phyloP scores from a whole-genome alignment of 2,329 filamentous ascomycete species.

The Stagonosporopsis chrysanthemi region DNA sequence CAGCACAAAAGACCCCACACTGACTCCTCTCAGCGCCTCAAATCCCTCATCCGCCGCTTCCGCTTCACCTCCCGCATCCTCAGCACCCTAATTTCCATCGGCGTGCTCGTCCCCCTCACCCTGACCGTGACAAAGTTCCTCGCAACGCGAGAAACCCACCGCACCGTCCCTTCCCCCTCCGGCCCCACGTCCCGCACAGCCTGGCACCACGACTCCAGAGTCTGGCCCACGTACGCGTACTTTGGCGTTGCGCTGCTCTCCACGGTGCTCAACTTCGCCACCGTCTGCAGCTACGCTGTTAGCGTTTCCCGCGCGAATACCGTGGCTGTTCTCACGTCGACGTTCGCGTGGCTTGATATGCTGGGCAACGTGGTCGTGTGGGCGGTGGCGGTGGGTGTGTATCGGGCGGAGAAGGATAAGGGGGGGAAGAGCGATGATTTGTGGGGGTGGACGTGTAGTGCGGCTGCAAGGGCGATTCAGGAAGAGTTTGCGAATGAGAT shows the following conservation, averaged over 20 bases:
- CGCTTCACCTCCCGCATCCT: conserved; percentile 48
- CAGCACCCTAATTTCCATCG: conserved; percentile 45
- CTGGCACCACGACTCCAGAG: conserved; percentile 48
- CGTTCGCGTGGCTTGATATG: conserved; percentile 42
- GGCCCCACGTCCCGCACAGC: conserved; percentile 46
- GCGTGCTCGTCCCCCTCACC: conserved; percentile 46
- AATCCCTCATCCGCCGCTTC: conserved; percentile 49
- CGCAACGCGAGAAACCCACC: conserved; percentile 42
- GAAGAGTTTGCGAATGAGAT: conserved; percentile 46
- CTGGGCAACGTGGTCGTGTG: conserved; percentile 48
- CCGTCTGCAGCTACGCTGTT: conserved; percentile 45
- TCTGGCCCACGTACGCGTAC: conserved; percentile 54
- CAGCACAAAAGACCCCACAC: not conserved
- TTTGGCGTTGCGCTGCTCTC: conserved; percentile 43
- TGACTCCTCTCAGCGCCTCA: conserved; percentile 39
- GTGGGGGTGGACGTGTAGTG: conserved; percentile 54
- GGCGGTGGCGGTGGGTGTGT: conserved; percentile 45
- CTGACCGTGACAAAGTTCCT: conserved; percentile 52
- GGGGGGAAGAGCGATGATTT: conserved; percentile 48
- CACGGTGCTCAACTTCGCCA: conserved; percentile 44
- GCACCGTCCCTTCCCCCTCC: conserved; percentile 20
- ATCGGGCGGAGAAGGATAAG: conserved; percentile 47
- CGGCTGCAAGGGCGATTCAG: conserved; percentile 47
- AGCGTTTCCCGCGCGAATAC: conserved; percentile 46
- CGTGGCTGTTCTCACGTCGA: conserved; percentile 34